These are phyloP conservation scores for Posidonia oceanica DNA, from an alignment of 116 monocot species.

Conservation along the genomic window DNA sequence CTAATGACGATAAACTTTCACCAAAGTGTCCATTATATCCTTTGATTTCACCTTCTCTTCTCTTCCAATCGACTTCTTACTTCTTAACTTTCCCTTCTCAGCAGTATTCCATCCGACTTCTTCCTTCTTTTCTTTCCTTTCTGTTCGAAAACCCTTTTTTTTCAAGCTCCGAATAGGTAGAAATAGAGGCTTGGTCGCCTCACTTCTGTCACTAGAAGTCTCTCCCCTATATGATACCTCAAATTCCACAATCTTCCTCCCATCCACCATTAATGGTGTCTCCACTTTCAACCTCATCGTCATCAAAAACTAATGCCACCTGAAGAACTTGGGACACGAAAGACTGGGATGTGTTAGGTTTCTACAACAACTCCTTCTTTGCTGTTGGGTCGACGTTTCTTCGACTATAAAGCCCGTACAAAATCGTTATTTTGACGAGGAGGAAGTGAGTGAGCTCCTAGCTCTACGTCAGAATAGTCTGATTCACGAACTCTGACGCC, in stretches of 20 bases:
- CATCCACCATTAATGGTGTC: neutral
- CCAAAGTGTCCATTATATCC: too few species aligned
- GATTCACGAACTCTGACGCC: slow-evolving; percentile 26
- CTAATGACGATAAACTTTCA: too few species aligned
- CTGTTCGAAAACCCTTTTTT: too few species aligned
- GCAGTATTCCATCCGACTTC: too few species aligned
- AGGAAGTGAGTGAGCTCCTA: slow-evolving; percentile 73
- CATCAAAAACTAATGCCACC: slow-evolving; percentile 29
- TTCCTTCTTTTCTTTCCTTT: too few species aligned
- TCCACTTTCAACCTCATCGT: slow-evolving; percentile 24
- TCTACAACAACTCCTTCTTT: slow-evolving; percentile 22
- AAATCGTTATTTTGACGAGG: slow-evolving; percentile 52
- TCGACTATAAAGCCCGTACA: slow-evolving; percentile 71
- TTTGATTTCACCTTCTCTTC: too few species aligned
- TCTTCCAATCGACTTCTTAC: too few species aligned
- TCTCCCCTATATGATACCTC: slow-evolving; percentile 4
- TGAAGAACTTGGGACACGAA: slow-evolving; percentile 49
- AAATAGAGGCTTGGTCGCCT: too few species aligned
- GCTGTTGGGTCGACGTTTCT: slow-evolving; percentile 27
- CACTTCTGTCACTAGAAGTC: neutral
- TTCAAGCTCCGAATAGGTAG: too few species aligned
- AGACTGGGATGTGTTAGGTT: slow-evolving; percentile 15
- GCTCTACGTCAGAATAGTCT: slow-evolving; percentile 20
- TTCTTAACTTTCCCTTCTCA: too few species aligned
- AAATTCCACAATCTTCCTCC: slow-evolving; percentile 35